phyloP scores from a whole-genome alignment of 2,329 filamentous ascomycete genomes.

The Colletotrichum cereale region DNA sequence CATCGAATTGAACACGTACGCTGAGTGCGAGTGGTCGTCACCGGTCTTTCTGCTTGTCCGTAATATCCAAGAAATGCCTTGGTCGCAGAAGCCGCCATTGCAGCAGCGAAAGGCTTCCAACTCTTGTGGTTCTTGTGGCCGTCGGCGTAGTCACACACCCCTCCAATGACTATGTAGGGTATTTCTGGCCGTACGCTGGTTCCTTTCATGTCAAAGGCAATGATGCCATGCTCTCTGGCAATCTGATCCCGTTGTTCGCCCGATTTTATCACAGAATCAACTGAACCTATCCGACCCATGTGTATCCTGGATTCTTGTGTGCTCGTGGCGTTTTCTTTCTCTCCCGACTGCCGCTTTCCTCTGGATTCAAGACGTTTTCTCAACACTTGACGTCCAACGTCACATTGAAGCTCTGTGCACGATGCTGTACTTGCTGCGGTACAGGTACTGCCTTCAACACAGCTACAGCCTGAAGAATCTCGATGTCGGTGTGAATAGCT shows the following conservation, averaged over 20 bases:
- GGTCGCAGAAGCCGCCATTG: slow-evolving; percentile 49
- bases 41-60: background rate
- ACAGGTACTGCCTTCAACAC: slow-evolving; percentile 41
- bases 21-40: background rate
- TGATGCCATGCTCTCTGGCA: slow-evolving; percentile 41
- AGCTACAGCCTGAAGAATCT: slow-evolving; percentile 26
- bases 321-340: background rate
- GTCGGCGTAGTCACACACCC: slow-evolving; percentile 55
- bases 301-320: slow-evolving; percentile 46
- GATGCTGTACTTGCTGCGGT: slow-evolving; percentile 38
- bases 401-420: slow-evolving; percentile 48
- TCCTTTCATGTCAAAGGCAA: slow-evolving; percentile 52
- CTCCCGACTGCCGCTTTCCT: too few species aligned
- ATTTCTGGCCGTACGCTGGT: slow-evolving; percentile 48
- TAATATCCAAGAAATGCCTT: slow-evolving; percentile 44
- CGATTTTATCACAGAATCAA: too few species aligned
- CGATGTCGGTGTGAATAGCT: slow-evolving; percentile 48
- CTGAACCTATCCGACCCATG: too few species aligned
- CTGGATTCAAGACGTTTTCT: slow-evolving; percentile 21
- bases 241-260: too few species aligned
- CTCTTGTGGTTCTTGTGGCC: slow-evolving; percentile 52
- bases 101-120: slow-evolving; percentile 53
- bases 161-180: slow-evolving; percentile 48
- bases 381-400: slow-evolving; percentile 34
- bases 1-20: background rate